Evolutionary conservation across 257 asterid genomes (phyloP).

Genomic region (Fraxinus quadrangulata): DNA sequence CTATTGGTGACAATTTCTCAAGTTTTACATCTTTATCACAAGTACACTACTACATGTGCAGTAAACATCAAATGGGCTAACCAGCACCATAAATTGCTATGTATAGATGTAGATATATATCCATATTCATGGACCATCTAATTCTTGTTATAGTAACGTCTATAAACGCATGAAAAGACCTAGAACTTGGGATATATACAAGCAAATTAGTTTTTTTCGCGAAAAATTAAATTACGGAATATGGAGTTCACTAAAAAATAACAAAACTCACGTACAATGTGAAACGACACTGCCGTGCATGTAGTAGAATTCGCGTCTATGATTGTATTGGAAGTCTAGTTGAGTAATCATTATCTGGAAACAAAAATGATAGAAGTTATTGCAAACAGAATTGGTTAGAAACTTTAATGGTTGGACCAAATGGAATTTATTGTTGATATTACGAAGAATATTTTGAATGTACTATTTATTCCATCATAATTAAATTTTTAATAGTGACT

Average conservation of each 20-base stretch:
- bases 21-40: background rate
- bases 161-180: background rate
- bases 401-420: slow-evolving; percentile 1
- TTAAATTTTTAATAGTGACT: slow-evolving; percentile 34
- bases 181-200: background rate
- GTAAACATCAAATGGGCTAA: background rate
- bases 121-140: background rate
- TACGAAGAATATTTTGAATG: slow-evolving; percentile 21
- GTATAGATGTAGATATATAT: background rate
- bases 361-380: background rate
- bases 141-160: background rate
- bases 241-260: background rate
- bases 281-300: too few species aligned
- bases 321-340: background rate
- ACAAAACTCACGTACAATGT: too few species aligned
- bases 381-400: background rate
- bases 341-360: background rate
- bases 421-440: background rate
- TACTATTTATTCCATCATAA: slow-evolving; percentile 24
- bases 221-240: background rate
- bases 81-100: background rate
- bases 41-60: background rate
- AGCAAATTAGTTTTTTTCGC: background rate
- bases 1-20: background rate
- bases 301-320: background rate